Percentiles rank a stretch among this genome's conserved stretches.
Conservation (phyloP, 2,329 filamentous ascomycete genomes). For the Pleomassaria siparia region DNA sequence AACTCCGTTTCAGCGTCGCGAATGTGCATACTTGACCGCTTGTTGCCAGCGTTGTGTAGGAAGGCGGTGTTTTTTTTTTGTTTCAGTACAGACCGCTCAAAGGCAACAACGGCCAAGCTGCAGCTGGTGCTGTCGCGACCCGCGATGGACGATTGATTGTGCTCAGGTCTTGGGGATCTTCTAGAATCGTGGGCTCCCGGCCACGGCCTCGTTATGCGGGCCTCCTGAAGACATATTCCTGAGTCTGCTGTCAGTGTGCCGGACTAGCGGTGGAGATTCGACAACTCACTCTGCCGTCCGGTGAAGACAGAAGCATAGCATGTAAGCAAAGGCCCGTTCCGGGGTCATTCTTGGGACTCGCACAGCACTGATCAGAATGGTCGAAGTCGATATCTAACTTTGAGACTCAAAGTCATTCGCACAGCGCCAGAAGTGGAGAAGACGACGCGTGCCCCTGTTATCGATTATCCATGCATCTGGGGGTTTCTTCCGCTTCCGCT, state of each 20-base stretch:
- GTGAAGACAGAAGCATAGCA: slow-evolving; percentile 17
- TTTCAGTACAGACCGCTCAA: slow-evolving; percentile 33
- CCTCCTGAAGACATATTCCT: slow-evolving; percentile 12
- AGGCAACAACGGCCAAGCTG: slow-evolving; percentile 20
- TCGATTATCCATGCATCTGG: slow-evolving; percentile 7
- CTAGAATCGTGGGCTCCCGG: slow-evolving; percentile 15
- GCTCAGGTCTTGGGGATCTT: slow-evolving; percentile 10
- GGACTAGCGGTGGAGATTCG: slow-evolving; percentile 33
- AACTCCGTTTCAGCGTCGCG: slow-evolving; percentile 10
- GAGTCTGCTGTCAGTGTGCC: slow-evolving; percentile 21
- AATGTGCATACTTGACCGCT: slow-evolving; percentile 15
- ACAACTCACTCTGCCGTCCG: slow-evolving; percentile 26
- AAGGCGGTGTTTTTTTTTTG: slow-evolving; percentile 30
- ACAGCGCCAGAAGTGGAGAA: slow-evolving; percentile 12
- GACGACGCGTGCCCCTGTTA: not conserved
- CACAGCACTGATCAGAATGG: slow-evolving; percentile 7
- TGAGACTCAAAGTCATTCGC: slow-evolving; percentile 17
- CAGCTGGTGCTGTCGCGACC: slow-evolving; percentile 20
- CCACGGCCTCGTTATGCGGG: slow-evolving; percentile 15
- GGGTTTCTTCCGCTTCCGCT: slow-evolving; percentile 22
- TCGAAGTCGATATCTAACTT: slow-evolving; percentile 6
- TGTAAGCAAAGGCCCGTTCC: not conserved
- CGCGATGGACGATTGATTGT: slow-evolving; percentile 13
- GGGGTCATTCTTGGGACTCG: not conserved
- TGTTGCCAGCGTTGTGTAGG: slow-evolving; percentile 8